phyloP scores from a whole-genome alignment of 139 green algal species.

The Trebouxia sp. region DNA sequence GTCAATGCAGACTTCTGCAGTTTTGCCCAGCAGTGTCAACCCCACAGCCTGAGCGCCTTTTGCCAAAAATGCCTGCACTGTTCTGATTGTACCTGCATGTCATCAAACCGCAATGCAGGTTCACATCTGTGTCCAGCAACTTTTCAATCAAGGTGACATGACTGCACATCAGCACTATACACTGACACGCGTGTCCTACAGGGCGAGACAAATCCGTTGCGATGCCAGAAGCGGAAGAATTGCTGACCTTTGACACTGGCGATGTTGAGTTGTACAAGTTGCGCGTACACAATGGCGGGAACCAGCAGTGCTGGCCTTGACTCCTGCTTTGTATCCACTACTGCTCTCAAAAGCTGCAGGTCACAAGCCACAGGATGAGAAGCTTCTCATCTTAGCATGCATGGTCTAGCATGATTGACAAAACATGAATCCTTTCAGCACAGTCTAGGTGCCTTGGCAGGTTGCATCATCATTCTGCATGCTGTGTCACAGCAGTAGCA shows the following conservation, averaged over 20 bases:
- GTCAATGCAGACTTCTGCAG: neutral
- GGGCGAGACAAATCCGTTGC: too few species aligned
- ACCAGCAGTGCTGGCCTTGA: neutral
- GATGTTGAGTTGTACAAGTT: slow-evolving; percentile 2
- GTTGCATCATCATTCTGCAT: too few species aligned
- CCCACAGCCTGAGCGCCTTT: neutral
- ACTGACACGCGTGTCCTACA: too few species aligned
- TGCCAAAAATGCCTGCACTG: neutral
- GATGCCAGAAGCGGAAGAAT: too few species aligned
- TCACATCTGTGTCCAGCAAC: too few species aligned
- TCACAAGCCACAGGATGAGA: neutral
- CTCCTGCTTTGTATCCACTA: neutral
- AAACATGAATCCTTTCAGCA: too few species aligned
- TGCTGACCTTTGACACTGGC: slow-evolving; percentile 7
- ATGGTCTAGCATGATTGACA: too few species aligned
- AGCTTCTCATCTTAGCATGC: too few species aligned
- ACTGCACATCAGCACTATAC: too few species aligned
- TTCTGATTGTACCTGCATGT: neutral
- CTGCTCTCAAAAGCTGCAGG: neutral
- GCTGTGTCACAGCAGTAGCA: too few species aligned
- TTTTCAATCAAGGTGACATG: too few species aligned
- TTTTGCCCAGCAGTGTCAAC: slow-evolving; percentile 13
- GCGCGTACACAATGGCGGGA: slow-evolving; percentile 4
- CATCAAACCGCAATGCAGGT: neutral
- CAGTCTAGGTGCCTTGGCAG: too few species aligned